Evolutionary conservation across 495 filamentous ascomycete genomes (phyloP), one percentile per base, ranked within the genome.

Genomic region (Halenospora varia): DNA sequence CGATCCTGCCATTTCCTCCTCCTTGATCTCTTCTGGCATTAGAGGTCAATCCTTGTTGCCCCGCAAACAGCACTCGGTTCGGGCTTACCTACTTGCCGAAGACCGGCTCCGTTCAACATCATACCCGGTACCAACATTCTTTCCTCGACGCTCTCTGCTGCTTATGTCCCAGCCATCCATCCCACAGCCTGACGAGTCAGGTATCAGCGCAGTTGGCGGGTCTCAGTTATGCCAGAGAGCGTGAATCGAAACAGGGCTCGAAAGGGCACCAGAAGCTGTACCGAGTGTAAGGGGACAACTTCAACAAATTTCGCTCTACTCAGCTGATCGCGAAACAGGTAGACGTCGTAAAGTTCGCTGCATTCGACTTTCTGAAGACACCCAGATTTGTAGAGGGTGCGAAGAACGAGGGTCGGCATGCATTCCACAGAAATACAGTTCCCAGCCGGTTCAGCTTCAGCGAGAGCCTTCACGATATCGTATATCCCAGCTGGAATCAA

Each of bases 251-350:
- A 17, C n/a, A 58, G 23, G 13, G 25, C 56, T 59, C 49, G 56
- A 42, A 50, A 49, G 54, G 56, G 56, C 25, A 59, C 56, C 0
- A 53, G 10, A 39, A 59, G 56, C 29, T 59, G 56, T 24, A 59
- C 50, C 15, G 56, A 59, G 39, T 59, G 56, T 59, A n/a, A n/a
- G 24, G 46, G 56, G 51, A 25, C 25, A 53, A 19, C 10, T 13
- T 20, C 51, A 2, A 35, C 24, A 25, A 26, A 4, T 8, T 11
- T 18, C 11, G 11, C 18, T 15, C 20, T 26, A 8, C 48, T 45
- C 24, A 51, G 4, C 56, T 59, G 49, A 59, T 8, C 25, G 20
- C 26, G 40, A 52, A 42, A 22, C 35, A 59, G 56, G 56, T 23
- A 47, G 56, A 25, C 56, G 56, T 20, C 56, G 56, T 2, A 59